Evolutionary conservation across 768 basidiomycete genomes (phyloP), one percentile per base, ranked within the genome.

Genomic region (Amanita muscaria): DNA sequence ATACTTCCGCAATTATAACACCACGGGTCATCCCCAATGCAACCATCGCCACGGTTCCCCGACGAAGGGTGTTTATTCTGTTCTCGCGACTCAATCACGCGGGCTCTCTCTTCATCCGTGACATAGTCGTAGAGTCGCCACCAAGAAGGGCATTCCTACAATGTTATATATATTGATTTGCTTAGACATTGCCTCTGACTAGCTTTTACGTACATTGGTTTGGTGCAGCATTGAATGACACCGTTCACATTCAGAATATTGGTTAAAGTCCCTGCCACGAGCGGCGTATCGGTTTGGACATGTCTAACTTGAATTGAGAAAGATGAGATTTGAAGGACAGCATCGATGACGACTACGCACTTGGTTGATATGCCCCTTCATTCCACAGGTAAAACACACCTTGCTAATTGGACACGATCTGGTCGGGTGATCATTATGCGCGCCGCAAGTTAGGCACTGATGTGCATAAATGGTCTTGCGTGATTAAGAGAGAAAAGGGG

Each of bases 71-170:
- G 57, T 33, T 66, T 71, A 56, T 73, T 83, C 21, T 65, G 57
- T 48, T 73, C 68, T 23, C 85, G 76, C 15, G 48, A 53, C 14
- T 58, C 55, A 2, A 82, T 59, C 32, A 71, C 72, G 5, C 53
- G 48, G 9, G 59, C 55, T 23, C 74, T 74, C 34, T 76, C 78
- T 9, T 70, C 68, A 12, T 76, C 74, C 3, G 69, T 64, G 22
- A 83, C 67, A 51, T 89, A 89, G 30, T 79, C 73, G 52, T 90
- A 90, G 51, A 87, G 64, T 31, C 88, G 72, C 88, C 88, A 90
- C 49, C 82, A 65, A 2, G 81, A 83, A 5, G 86, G 85, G 51
- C 88, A 90, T 73, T 88, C 85, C 87, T 90, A 48, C 22, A 42
- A 32, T 18, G n/a, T 21, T 31, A 64, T 74, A 32, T 53, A 84